A percentile compares a stretch with the other conserved stretches of the same genome.
Evolutionary conservation across 345 rosid genomes (phyloP).

Genomic region (Lumnitzera littorea): DNA sequence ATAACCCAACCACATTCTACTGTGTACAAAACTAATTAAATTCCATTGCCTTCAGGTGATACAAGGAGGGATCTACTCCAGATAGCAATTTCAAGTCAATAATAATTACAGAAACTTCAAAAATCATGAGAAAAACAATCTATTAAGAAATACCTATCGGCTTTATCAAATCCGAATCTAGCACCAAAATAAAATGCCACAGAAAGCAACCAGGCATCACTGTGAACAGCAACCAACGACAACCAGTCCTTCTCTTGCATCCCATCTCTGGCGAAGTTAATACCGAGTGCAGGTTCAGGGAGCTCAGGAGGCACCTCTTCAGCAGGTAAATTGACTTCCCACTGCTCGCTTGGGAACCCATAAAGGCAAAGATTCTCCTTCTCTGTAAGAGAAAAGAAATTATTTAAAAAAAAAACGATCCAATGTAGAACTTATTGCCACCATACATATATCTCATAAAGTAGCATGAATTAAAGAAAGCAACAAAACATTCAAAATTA

Average conservation of each 20-base stretch:
- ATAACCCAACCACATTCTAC: too few species aligned
- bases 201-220: conserved; percentile 55
- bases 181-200: conserved; percentile 57
- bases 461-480: too few species aligned
- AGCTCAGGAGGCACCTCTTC: conserved; percentile 66
- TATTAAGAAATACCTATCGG: conserved; percentile 35
- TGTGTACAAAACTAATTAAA: too few species aligned
- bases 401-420: background rate
- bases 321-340: conserved; percentile 60
- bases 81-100: too few species aligned
- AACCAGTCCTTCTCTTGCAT: conserved; percentile 63
- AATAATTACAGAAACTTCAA: too few species aligned
- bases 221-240: conserved; percentile 49
- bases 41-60: too few species aligned
- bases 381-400: conserved; percentile 15
- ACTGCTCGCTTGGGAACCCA: conserved; percentile 47
- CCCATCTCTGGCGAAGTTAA: conserved; percentile 58
- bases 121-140: background rate
- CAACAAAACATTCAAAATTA: too few species aligned
- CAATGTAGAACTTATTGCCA: background rate
- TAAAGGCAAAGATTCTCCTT: conserved; percentile 54
- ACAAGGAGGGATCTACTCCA: too few species aligned
- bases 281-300: conserved; percentile 55
- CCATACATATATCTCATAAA: background rate
- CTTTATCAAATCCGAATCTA: conserved; percentile 46